Percentiles rank a stretch among this genome's conserved stretches.
Conservation (phyloP, 2,329 filamentous ascomycete species). For the Nakataea oryzae region DNA sequence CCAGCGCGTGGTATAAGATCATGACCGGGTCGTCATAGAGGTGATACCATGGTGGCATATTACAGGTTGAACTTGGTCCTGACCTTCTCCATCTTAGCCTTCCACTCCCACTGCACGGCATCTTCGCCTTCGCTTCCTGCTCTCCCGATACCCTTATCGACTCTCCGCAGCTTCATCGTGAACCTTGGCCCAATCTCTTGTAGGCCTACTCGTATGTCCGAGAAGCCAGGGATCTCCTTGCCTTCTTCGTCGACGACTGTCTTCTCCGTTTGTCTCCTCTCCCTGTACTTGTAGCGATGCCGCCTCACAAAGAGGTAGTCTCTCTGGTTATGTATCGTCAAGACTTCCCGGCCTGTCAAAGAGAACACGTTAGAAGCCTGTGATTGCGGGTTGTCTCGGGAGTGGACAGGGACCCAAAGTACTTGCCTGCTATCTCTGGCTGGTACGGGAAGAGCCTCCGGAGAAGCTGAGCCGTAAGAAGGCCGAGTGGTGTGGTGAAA, state of each 20-base stretch:
- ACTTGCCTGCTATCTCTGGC: conserved; percentile 66
- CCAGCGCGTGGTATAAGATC: no score
- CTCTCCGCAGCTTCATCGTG: conserved; percentile 77
- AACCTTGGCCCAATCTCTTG: conserved; percentile 72
- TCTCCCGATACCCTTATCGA: conserved; percentile 76
- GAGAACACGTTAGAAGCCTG: not conserved
- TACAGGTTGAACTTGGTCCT: conserved; percentile 89
- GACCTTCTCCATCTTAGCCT: conserved; percentile 87
- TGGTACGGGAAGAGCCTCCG: conserved; percentile 66
- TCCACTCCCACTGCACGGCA: conserved; percentile 93
- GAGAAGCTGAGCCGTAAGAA: conserved; percentile 80
- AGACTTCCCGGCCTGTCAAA: conserved; percentile 69
- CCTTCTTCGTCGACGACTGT: conserved; percentile 73
- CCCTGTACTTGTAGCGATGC: conserved; percentile 86
- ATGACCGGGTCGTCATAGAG: not conserved
- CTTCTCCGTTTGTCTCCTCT: conserved; percentile 81
- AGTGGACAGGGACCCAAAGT: not conserved
- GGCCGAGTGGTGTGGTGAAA: conserved; percentile 85
- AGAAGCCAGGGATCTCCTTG: conserved; percentile 71
- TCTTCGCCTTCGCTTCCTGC: conserved; percentile 58
- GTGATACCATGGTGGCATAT: not conserved
- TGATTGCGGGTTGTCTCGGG: not conserved
- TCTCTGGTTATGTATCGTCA: conserved; percentile 88
- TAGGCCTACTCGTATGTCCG: conserved; percentile 75
- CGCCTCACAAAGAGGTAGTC: conserved; percentile 91